phyloP scores from a whole-genome alignment of 805 yeast genomes.

The Metschnikowia reukaufii region DNA sequence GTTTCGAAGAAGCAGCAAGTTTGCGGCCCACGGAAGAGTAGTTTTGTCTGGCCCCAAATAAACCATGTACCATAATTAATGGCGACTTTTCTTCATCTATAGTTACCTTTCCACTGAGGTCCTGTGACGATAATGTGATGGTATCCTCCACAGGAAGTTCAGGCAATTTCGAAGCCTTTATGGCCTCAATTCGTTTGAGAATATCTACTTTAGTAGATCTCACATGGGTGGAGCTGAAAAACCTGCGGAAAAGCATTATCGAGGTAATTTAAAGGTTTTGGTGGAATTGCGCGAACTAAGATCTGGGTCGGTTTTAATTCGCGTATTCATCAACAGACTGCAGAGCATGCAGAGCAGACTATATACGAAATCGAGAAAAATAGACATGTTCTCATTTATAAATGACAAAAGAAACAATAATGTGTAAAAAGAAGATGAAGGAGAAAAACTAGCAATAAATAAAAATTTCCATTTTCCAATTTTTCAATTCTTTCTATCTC shows the following conservation, averaged over 20 bases:
- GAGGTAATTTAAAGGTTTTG: not conserved
- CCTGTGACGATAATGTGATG: constrained; percentile 9
- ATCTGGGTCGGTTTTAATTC: too few species aligned
- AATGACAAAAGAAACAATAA: not conserved
- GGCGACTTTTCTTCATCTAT: constrained; percentile 27
- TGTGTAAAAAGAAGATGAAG: not conserved
- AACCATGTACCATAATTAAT: constrained; percentile 52
- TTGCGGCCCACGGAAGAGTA: constrained; percentile 41
- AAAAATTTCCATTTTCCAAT: too few species aligned
- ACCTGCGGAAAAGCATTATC: constrained; percentile 6
- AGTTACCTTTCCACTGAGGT: constrained; percentile 7
- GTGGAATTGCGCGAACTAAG: not conserved
- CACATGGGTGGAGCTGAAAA: not conserved
- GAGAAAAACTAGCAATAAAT: not conserved
- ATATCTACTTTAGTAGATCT: not conserved
- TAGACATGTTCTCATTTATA: not conserved
- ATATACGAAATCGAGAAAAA: not conserved
- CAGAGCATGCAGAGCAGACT: too few species aligned
- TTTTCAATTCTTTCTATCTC: too few species aligned
- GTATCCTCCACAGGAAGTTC: constrained; percentile 9
- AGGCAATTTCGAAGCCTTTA: not conserved
- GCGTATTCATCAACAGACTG: too few species aligned
- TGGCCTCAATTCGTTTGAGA: not conserved
- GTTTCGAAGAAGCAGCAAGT: constrained; percentile 29
- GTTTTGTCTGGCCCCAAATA: constrained; percentile 50